Evolutionary conservation across 192 early-diverging fungal genomes (phyloP), one percentile per base, ranked within the genome.

Genomic region (Backusella circina): DNA sequence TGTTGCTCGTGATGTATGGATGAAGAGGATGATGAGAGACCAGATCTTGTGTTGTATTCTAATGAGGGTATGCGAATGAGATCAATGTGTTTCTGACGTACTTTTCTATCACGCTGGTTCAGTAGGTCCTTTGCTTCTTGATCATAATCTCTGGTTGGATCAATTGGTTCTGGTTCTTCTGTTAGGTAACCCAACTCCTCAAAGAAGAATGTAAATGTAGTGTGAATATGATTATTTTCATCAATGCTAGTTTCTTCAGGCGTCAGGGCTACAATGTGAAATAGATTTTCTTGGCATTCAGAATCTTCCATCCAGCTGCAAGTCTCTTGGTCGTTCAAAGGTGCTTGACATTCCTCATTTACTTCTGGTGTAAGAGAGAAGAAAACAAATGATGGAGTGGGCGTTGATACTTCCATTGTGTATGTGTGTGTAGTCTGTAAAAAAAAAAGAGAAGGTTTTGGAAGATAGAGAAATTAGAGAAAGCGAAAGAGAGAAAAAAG

Each of bases 141-240:
- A 41, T 72, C 76, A 31, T 78, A 78, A 26, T 78, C 71, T 44
- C 61, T 69, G n/a, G 21, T 77, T 12, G 79, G 79, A 73, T 81
- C 79, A 70, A 81, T 77, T 15, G 70, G 75, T 7, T 81, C 75
- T 10, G 79, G 79, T 37, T 81, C 79, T 38, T 81, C 79, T 12
- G 72, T 65, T 12, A 77, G 28, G 23, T 74, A 73, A 12, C 79
- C 79, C 2, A 81, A 38, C 37, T 81, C 79, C 65, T 81, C 72
- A 74, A 77, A 81, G 30, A 81, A 77, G 9, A 74, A 28, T 2
- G 57, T 36, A 61, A 54, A 50, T 1, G 67, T 39, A 1, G 71
- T 70, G 8, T 71, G 23, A 18, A 81, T 74, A 26, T 77, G 75
- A 71, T 81, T 77, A 21, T 74, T 69, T 44, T 77, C 41, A 16